Base-by-base conservation (phyloP, 2,329 filamentous ascomycete genomes). In the Clarireedia sp. region DNA sequence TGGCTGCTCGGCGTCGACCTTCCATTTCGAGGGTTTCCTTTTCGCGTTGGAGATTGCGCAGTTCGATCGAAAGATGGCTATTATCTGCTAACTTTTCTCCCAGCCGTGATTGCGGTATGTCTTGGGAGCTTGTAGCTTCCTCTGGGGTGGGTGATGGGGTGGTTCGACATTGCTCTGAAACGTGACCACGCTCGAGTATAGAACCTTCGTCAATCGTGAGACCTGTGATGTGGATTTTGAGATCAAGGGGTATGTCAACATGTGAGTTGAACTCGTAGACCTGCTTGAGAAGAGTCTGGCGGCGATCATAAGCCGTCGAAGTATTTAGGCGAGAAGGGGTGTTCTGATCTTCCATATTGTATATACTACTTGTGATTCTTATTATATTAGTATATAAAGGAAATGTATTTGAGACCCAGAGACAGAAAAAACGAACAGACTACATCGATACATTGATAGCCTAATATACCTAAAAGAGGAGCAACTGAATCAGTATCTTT, bases 21-120 rank as follows among this genome's bases (percentile, higher is more conserved):
- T 55, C 52, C 46, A 50, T 55, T 19, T 50, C 26, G 10, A 55
- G 38, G 3, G 37, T 44, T 24, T 55, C 46, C 1, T 50, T 54
- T 37, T 54, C 52, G 6, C 23, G 37, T 19, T 43, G 24, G 21
- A 54, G 45, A 17, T 49, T 41, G 14, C 52, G 45, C n/a, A 54
- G 19, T 7, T n/a, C 23, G n/a, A 50, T 37, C 24, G 10, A 14
- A 6, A 16, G 16, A 16, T 19, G 14, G 10, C 12, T 9, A 24
- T 12, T 3, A 7, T 33, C 33, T 29, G 29, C 16, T 21, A 16
- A 33, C n/a, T 48, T 12, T 37, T n/a, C 19, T 44, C 1, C 16
- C 4, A 19, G 14, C 5, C 17, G 19, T 6, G 17, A 16, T 7
- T 36, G 46, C 6, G 9, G 10, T 12, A 3, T 17, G 5, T 5